These are phyloP conservation scores for Plectosphaerella sp. DNA, from an alignment of 2,329 filamentous ascomycete genomes.

Conservation along the genomic window DNA sequence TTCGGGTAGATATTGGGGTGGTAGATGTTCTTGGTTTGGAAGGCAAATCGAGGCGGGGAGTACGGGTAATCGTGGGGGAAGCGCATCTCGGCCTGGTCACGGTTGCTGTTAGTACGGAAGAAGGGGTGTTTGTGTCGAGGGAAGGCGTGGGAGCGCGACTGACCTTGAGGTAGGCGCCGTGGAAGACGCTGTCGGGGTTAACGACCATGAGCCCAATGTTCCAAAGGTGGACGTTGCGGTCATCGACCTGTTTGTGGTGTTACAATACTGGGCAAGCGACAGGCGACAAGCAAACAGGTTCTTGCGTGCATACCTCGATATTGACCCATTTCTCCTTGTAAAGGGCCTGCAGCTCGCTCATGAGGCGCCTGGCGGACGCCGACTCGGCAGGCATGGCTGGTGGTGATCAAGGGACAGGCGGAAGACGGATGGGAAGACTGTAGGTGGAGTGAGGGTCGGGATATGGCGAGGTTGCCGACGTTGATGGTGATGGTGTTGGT, in stretches of 20 bases:
- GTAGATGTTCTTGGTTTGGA: slow-evolving; percentile 68
- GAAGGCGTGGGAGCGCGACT: slow-evolving; percentile 9
- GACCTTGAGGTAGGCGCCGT: slow-evolving; percentile 85
- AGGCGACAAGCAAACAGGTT: no score
- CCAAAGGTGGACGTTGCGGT: slow-evolving; percentile 86
- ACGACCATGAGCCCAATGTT: slow-evolving; percentile 84
- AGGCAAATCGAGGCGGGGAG: slow-evolving; percentile 83
- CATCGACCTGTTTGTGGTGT: slow-evolving; percentile 54
- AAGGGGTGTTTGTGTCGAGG: background rate
- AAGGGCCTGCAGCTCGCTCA: slow-evolving; percentile 81
- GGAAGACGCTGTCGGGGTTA: slow-evolving; percentile 86
- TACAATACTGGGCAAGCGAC: slow-evolving; percentile 1
- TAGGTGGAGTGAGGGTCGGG: background rate
- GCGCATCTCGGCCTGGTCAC: slow-evolving; percentile 67
- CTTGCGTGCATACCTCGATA: slow-evolving; percentile 60
- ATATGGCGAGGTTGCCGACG: background rate
- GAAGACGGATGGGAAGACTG: background rate
- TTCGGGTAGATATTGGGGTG: slow-evolving; percentile 94
- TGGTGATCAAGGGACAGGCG: slow-evolving; percentile 16
- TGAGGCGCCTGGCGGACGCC: slow-evolving; percentile 58
- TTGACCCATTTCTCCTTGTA: slow-evolving; percentile 91
- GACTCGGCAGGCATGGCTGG: slow-evolving; percentile 31
- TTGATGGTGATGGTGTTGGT: background rate
- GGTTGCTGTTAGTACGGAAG: background rate
- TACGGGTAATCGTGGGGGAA: slow-evolving; percentile 90